These are phyloP conservation scores for Litchi chinensis DNA, from an alignment of 345 rosid species.

Conservation along the genomic window DNA sequence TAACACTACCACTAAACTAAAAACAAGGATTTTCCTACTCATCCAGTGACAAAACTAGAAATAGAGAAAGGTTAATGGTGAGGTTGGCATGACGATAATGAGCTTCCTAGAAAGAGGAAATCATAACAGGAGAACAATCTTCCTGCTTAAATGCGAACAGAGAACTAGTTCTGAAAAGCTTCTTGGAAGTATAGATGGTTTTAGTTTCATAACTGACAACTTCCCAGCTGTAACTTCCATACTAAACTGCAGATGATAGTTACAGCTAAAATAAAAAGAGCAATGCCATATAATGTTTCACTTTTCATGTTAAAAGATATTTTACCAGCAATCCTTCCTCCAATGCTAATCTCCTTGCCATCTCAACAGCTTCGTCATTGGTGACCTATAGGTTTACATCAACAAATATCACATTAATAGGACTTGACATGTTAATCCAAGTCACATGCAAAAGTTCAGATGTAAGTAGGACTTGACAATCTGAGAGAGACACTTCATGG, in stretches of 20 bases:
- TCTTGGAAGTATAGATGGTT: background rate
- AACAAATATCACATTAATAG: conserved; percentile 3
- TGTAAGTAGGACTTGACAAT: background rate
- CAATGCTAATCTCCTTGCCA: conserved; percentile 87
- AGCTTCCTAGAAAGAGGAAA: background rate
- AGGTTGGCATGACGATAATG: background rate
- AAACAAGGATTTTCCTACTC: background rate
- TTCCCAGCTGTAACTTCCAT: background rate
- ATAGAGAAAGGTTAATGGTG: background rate
- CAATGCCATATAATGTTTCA: conserved; percentile 4
- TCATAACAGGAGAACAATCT: background rate
- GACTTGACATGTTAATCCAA: background rate
- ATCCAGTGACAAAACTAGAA: background rate
- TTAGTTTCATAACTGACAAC: background rate
- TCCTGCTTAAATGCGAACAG: background rate
- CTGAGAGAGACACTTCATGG: background rate
- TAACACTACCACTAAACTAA: background rate
- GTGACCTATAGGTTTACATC: conserved; percentile 53
- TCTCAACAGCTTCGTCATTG: conserved; percentile 78
- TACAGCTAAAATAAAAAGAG: conserved; percentile 3
- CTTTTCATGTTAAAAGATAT: conserved; percentile 6
- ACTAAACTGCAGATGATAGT: background rate
- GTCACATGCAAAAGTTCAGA: background rate
- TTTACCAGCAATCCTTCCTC: conserved; percentile 95
- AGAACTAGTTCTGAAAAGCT: background rate